phyloP scores from a whole-genome alignment of 495 filamentous ascomycete genomes.

The Daldinia grandis region DNA sequence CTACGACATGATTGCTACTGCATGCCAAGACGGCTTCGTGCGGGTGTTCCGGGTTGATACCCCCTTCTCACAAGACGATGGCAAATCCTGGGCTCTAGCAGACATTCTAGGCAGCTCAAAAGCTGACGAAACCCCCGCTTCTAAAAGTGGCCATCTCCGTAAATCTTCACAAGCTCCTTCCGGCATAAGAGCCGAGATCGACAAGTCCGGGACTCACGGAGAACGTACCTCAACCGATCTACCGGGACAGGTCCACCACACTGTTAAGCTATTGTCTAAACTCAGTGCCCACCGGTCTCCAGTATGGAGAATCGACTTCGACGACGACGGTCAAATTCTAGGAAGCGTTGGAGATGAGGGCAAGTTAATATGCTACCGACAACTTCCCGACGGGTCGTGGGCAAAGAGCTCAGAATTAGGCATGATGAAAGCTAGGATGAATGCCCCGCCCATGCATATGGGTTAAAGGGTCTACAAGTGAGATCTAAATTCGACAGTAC shows the following conservation, averaged over 20 bases:
- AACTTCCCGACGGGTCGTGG: conserved; percentile 62
- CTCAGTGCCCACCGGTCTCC: conserved; percentile 63
- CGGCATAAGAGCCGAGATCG: conserved; percentile 68
- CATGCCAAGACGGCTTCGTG: conserved; percentile 87
- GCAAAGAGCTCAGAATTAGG: conserved; percentile 62
- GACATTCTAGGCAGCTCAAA: conserved; percentile 40
- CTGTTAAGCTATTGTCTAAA: conserved; percentile 59
- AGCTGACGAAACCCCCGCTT: conserved; percentile 32
- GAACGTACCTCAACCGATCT: conserved; percentile 47
- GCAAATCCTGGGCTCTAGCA: conserved; percentile 44
- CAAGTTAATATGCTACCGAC: conserved; percentile 64
- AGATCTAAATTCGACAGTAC: background rate
- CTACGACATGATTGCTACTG: conserved; percentile 89
- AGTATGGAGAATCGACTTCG: conserved; percentile 69
- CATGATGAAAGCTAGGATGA: conserved; percentile 61
- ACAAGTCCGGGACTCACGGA: conserved; percentile 54
- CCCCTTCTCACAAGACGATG: conserved; percentile 49
- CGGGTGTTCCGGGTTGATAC: conserved; percentile 84
- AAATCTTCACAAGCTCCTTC: conserved; percentile 50
- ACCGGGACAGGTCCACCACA: conserved; percentile 57
- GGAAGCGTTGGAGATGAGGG: conserved; percentile 69
- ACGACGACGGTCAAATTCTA: conserved; percentile 67
- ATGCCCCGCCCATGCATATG: conserved; percentile 39
- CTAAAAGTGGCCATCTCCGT: conserved; percentile 28
- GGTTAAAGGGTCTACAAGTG: background rate